Base-by-base conservation (phyloP, 2,329 filamentous ascomycete species). In the Paracoccidioides lutzii region DNA sequence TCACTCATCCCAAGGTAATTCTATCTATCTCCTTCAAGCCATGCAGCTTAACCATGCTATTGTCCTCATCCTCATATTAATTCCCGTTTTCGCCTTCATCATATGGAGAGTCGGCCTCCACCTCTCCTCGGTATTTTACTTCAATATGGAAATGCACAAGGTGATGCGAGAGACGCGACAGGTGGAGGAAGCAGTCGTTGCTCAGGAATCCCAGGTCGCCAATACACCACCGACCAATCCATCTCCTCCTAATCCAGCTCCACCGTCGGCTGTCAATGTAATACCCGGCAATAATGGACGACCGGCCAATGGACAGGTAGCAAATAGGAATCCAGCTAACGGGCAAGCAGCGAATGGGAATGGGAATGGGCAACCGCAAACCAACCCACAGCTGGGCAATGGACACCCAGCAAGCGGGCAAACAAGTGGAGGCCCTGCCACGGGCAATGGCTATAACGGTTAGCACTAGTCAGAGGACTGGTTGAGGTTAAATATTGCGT, bases 31-130 rank as follows among this genome's bases (percentile, higher is more conserved):
- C 7, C 30, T n/a, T 2, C 32, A 35, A 52, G 50, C 41, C n/a
- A 66, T 66, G 64, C 59, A 61, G 33, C 46, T 56, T 12, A 63
- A 59, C 28, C 53, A 64, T 41, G 54, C 53, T 4, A 62, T 67
- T 42, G 53, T 65, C 37, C 40, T 67, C 32, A 60, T 64, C 55
- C 60, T 67, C 41, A 6, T 64, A 22, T 52, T 63, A 10, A 55
- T 66, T 35, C 62, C 63, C 2, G 12, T 62, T 32, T 58, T 64
- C 38, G 55, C 55, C 8, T 62, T 59, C 48, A 30, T 52, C 14
- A 42, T 60, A 14, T 66, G 63, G 61, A 63, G 59, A 55, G 48
- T 64, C 40, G 62, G 59, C 37, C 52, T 43, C 38, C 63, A 60
- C 14, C 53, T 60, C 28, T 35, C 57, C 15, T 44, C 61, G 9